A percentile compares a stretch with the other conserved stretches of the same genome.
Evolutionary conservation across 1,284 basidiomycete species (phyloP).

Genomic region (Irpex rosettiformis): DNA sequence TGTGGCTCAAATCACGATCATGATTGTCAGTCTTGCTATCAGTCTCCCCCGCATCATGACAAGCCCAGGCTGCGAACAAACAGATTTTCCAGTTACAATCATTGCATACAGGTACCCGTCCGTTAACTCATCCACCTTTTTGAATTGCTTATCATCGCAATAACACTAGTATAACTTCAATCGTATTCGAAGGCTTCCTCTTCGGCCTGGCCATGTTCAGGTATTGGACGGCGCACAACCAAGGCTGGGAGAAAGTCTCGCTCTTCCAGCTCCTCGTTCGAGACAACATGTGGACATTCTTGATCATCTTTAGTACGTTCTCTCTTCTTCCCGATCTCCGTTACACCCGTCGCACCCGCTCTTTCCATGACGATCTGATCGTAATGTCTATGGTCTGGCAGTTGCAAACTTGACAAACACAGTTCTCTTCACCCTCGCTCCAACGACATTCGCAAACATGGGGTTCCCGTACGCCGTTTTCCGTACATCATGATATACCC

Average conservation of each 20-base stretch:
- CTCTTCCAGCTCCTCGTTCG: slow-evolving; percentile 32
- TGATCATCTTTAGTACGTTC: slow-evolving; percentile 24
- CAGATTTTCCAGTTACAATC: slow-evolving; percentile 24
- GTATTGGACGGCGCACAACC: slow-evolving; percentile 26
- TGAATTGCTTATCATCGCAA: not conserved
- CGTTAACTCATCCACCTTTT: not conserved
- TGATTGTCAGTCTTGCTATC: slow-evolving; percentile 24
- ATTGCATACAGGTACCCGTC: slow-evolving; percentile 25
- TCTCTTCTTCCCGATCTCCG: not conserved
- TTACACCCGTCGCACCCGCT: no score
- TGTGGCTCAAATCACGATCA: slow-evolving; percentile 22
- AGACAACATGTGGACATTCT: slow-evolving; percentile 32
- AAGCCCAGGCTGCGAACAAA: slow-evolving; percentile 22
- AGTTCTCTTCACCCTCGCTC: slow-evolving; percentile 24
- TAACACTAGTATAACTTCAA: slow-evolving; percentile 28
- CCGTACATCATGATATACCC: not conserved
- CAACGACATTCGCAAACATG: slow-evolving; percentile 22
- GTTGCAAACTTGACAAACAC: slow-evolving; percentile 26
- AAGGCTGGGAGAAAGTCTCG: slow-evolving; percentile 29
- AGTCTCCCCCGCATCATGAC: slow-evolving; percentile 26
- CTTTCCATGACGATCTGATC: not conserved
- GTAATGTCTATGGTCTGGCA: slow-evolving; percentile 5
- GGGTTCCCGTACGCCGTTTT: slow-evolving; percentile 24
- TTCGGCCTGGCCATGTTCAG: slow-evolving; percentile 32
- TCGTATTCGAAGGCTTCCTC: slow-evolving; percentile 33